Conservation (phyloP, 495 filamentous ascomycete species). For the Penicillium coffeae region DNA sequence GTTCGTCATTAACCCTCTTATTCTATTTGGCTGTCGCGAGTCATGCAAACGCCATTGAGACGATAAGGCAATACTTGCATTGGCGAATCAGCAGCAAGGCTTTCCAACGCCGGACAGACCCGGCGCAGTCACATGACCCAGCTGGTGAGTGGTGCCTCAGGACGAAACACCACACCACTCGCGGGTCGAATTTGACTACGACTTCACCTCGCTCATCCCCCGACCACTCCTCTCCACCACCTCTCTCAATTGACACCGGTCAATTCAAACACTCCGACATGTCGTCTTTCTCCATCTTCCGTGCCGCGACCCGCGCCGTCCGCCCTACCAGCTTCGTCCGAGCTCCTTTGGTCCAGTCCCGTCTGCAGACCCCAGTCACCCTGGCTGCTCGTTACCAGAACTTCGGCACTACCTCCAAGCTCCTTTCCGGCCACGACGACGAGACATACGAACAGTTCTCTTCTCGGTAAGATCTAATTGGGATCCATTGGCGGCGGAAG, state of each 20-base stretch:
- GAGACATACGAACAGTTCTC: constrained; percentile 99
- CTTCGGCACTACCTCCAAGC: constrained; percentile 67
- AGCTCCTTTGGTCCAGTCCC: constrained; percentile 54
- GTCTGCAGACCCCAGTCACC: constrained; percentile 52
- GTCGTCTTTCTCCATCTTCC: constrained; percentile 67
- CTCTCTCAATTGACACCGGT: constrained; percentile 30
- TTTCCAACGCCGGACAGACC: constrained; percentile 14
- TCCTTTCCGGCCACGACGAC: constrained; percentile 65
- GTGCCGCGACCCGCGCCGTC: constrained; percentile 63
- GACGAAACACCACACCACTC: constrained; percentile 41
- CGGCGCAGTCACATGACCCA: constrained; percentile 19
- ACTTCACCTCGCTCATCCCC: constrained; percentile 30
- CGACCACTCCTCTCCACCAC: constrained; percentile 34
- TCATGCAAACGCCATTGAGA: too few relatives aligned
- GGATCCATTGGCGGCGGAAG: constrained; percentile 26
- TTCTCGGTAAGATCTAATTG: constrained; percentile 69
- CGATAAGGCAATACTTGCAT: neutral
- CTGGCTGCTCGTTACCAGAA: constrained; percentile 49
- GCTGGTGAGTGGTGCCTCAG: constrained; percentile 26
- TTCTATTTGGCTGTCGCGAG: too few relatives aligned
- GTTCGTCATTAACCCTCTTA: too few relatives aligned
- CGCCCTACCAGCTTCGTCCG: constrained; percentile 58
- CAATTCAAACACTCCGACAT: constrained; percentile 41
- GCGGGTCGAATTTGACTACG: constrained; percentile 32
- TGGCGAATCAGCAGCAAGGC: constrained; percentile 27